These are phyloP conservation scores for Chloris gayana DNA, from an alignment of 176 grass and related monocot species.

Conservation along the genomic window DNA sequence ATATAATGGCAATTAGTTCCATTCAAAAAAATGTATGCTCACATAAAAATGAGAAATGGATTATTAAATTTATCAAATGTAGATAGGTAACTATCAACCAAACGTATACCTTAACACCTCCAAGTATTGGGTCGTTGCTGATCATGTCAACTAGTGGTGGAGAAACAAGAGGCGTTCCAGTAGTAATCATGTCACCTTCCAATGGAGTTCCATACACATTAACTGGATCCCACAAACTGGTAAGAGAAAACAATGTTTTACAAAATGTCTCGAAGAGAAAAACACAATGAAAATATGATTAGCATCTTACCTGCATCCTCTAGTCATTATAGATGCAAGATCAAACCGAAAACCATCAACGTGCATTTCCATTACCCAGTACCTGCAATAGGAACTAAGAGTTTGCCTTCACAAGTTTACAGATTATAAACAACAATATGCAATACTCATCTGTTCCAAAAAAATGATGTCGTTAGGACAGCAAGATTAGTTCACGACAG, in stretches of 20 bases:
- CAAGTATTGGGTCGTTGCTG: constrained; percentile 93
- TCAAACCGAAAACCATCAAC: constrained; percentile 98
- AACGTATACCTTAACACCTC: constrained; percentile 76
- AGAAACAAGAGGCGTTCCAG: constrained; percentile 66
- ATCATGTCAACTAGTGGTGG: constrained; percentile 96
- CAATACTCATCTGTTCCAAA: no score
- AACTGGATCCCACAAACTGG: constrained; percentile 89
- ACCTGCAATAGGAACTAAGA: constrained; percentile 53
- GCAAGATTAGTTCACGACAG: no score
- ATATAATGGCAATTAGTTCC: constrained; percentile 13
- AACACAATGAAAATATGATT: constrained; percentile 17
- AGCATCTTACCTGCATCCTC: constrained; percentile 67
- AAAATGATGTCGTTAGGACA: no score
- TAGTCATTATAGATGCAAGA: constrained; percentile 98
- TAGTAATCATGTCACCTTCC: constrained; percentile 73
- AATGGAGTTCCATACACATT: constrained; percentile 80
- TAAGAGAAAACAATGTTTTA: constrained; percentile 26
- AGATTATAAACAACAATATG: constrained; percentile 10
- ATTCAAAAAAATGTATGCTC: neutral
- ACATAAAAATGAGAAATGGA: neutral
- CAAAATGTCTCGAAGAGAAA: constrained; percentile 22
- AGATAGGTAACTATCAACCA: neutral
- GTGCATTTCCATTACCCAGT: constrained; percentile 99
- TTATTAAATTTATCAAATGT: constrained; percentile 19
- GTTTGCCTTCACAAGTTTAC: constrained; percentile 10